Evolutionary conservation across 129 eudicot genomes (phyloP).

Genomic region (Saussurea involucrata): DNA sequence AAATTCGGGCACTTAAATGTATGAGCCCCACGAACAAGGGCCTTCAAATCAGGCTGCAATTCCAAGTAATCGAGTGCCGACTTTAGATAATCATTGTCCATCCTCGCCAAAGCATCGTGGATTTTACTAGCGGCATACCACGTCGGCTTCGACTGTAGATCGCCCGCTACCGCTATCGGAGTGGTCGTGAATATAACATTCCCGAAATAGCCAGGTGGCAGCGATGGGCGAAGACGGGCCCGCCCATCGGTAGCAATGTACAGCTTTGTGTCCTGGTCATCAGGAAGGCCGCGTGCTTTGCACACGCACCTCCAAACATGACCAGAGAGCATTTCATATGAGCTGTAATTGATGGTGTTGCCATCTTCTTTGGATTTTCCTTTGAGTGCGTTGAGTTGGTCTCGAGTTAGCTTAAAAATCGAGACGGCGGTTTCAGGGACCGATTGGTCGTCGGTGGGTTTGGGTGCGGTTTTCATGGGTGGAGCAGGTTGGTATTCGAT

Average conservation of each 20-base stretch:
- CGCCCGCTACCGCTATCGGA: constrained; percentile 62
- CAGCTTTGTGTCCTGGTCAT: constrained; percentile 69
- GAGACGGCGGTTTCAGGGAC: constrained; percentile 49
- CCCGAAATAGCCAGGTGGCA: constrained; percentile 83
- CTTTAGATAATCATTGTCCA: constrained; percentile 70
- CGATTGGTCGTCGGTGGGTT: constrained; percentile 14
- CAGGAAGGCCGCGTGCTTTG: constrained; percentile 67
- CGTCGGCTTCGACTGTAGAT: constrained; percentile 57
- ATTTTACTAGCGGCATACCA: constrained; percentile 73
- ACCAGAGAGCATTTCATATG: constrained; percentile 77
- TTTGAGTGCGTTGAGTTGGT: constrained; percentile 69
- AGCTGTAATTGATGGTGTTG: constrained; percentile 56
- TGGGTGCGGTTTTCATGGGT: constrained; percentile 30
- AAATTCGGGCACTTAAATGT: constrained; percentile 76
- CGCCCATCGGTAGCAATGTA: constrained; percentile 90
- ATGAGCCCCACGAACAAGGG: constrained; percentile 78
- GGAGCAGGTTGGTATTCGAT: constrained; percentile 84
- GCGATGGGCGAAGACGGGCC: constrained; percentile 53
- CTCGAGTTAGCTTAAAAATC: constrained; percentile 63
- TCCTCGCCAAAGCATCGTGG: constrained; percentile 57
- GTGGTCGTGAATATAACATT: constrained; percentile 81
- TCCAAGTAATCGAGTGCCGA: constrained; percentile 84
- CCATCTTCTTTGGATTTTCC: constrained; percentile 70
- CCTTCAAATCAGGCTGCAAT: constrained; percentile 74
- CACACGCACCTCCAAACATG: constrained; percentile 84